phyloP scores from a whole-genome alignment of 352 stramenopile genomes.

The Phytophthora fragariaefolia region DNA sequence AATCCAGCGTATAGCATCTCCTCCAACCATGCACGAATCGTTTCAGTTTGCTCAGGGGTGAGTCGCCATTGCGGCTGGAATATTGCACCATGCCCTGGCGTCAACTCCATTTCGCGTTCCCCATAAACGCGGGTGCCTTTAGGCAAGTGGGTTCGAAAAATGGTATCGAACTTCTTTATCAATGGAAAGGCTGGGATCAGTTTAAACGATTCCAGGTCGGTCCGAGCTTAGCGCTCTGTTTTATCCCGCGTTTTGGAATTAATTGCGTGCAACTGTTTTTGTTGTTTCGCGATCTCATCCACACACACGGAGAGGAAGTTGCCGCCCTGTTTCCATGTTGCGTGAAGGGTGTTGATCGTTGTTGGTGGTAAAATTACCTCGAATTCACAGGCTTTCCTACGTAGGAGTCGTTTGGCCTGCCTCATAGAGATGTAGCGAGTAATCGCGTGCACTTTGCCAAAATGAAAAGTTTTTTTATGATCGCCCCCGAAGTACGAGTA shows the following conservation, averaged over 20 bases:
- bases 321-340: background rate
- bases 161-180: background rate
- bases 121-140: background rate
- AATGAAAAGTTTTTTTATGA: background rate
- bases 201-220: background rate
- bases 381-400: slow-evolving; percentile 1
- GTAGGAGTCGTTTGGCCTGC: background rate
- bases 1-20: background rate
- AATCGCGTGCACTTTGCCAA: slow-evolving; percentile 1
- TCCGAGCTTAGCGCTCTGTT: background rate
- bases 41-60: slow-evolving; percentile 9
- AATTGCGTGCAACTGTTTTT: background rate
- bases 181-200: background rate
- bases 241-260: slow-evolving; percentile 4
- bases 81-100: background rate
- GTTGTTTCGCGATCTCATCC: background rate
- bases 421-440: slow-evolving; percentile 5
- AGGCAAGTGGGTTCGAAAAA: slow-evolving; percentile 9
- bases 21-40: background rate
- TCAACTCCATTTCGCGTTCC: slow-evolving; percentile 7
- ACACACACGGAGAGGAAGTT: background rate
- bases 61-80: slow-evolving; percentile 9
- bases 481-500: background rate
- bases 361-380: slow-evolving; percentile 3
- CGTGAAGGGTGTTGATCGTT: slow-evolving; percentile 3